Evolutionary conservation across 352 stramenopile genomes (phyloP).

Genomic region (Pythium myriotylum): DNA sequence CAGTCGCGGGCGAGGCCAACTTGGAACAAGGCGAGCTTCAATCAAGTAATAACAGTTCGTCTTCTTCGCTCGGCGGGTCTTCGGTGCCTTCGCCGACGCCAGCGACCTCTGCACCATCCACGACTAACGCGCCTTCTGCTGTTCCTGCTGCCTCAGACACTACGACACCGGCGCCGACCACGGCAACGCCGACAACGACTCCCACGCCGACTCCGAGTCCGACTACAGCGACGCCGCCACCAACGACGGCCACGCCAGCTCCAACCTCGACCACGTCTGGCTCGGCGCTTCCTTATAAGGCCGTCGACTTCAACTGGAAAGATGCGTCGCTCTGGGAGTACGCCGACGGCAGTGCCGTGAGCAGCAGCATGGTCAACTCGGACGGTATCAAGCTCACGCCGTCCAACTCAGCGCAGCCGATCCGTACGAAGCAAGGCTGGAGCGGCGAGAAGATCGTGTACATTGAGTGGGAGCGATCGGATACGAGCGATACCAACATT

Average conservation of each 20-base stretch:
- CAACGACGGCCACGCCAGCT: slow-evolving; percentile 13
- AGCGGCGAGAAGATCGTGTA: slow-evolving; percentile 72
- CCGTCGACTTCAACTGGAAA: slow-evolving; percentile 71
- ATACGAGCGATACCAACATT: slow-evolving; percentile 78
- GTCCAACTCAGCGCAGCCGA: slow-evolving; percentile 53
- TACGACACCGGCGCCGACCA: neutral
- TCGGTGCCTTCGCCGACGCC: neutral
- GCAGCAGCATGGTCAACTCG: slow-evolving; percentile 45
- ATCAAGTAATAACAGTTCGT: neutral
- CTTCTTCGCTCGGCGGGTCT: neutral
- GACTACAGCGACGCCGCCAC: neutral
- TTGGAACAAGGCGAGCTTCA: slow-evolving; percentile 9
- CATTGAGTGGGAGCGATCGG: slow-evolving; percentile 69
- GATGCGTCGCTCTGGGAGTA: slow-evolving; percentile 68
- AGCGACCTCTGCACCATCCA: neutral
- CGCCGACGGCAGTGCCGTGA: slow-evolving; percentile 36
- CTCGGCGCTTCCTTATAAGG: slow-evolving; percentile 44
- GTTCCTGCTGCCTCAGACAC: slow-evolving; percentile 2
- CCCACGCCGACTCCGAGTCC: neutral
- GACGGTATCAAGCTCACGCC: slow-evolving; percentile 59
- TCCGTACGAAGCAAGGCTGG: slow-evolving; percentile 66
- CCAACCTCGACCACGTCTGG: slow-evolving; percentile 23
- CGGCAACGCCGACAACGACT: neutral
- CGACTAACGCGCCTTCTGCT: neutral
- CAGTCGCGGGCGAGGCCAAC: slow-evolving; percentile 21